phyloP scores from a whole-genome alignment of 140 eudicot species.

The Flaveria floridana region DNA sequence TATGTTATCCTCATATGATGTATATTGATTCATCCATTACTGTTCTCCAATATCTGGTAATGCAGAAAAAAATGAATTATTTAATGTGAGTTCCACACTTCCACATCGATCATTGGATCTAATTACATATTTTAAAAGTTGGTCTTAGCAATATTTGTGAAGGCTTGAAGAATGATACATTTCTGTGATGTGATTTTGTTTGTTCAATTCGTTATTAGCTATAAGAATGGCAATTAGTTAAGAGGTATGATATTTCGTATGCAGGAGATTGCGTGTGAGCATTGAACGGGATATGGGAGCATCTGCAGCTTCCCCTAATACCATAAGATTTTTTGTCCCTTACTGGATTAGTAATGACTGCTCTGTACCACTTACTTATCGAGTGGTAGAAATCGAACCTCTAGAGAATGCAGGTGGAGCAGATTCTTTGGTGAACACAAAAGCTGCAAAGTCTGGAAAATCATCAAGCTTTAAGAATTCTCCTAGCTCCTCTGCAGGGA shows the following conservation, averaged over 20 bases:
- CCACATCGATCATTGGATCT: background rate
- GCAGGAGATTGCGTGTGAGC: slow-evolving; percentile 95
- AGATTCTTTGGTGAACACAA: slow-evolving; percentile 47
- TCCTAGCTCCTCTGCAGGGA: slow-evolving; percentile 26
- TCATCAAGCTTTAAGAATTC: slow-evolving; percentile 39
- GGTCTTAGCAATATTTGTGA: background rate
- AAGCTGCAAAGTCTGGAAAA: slow-evolving; percentile 46
- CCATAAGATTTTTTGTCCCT: slow-evolving; percentile 86
- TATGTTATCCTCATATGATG: slow-evolving; percentile 7
- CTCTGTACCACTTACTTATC: slow-evolving; percentile 64
- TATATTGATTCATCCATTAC: slow-evolving; percentile 4
- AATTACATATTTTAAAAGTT: slow-evolving; percentile 2
- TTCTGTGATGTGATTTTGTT: slow-evolving; percentile 8
- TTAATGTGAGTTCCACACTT: background rate
- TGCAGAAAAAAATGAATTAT: background rate
- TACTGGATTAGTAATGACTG: slow-evolving; percentile 87
- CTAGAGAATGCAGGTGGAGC: slow-evolving; percentile 51
- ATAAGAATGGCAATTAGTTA: background rate
- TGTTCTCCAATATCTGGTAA: background rate
- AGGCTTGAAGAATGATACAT: background rate
- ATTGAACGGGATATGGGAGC: slow-evolving; percentile 96
- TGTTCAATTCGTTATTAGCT: slow-evolving; percentile 11
- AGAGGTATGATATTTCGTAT: slow-evolving; percentile 17
- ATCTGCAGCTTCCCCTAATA: slow-evolving; percentile 77
- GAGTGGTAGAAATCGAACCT: slow-evolving; percentile 90